These are phyloP conservation scores for Populus tomentosa DNA, from an alignment of 441 rosid genomes.

Conservation along the genomic window DNA sequence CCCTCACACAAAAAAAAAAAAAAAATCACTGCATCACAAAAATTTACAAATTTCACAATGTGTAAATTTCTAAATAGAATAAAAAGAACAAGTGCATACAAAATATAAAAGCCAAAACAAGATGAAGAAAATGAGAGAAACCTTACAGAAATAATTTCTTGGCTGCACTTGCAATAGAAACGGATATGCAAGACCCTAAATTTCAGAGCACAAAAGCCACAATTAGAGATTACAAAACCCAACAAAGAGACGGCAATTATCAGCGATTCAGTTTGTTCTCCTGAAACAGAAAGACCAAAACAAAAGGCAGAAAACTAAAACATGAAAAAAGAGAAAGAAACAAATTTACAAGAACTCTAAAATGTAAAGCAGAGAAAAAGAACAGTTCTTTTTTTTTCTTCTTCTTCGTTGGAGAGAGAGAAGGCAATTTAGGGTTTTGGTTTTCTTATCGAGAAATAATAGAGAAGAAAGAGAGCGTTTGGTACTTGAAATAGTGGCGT, in stretches of 20 bases:
- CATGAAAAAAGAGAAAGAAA: neutral
- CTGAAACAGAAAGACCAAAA: slow-evolving; percentile 16
- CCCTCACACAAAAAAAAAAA: neutral
- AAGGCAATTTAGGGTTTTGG: neutral
- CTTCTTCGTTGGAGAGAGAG: neutral
- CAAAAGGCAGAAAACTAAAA: slow-evolving; percentile 8
- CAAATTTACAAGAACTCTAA: slow-evolving; percentile 8
- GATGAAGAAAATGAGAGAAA: neutral
- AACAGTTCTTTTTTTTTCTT: neutral
- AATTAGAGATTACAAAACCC: slow-evolving; percentile 32
- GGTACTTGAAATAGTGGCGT: neutral
- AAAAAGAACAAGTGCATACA: neutral
- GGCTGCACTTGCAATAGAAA: slow-evolving; percentile 13
- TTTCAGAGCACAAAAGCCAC: slow-evolving; percentile 37
- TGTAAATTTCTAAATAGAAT: neutral
- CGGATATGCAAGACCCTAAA: slow-evolving; percentile 45
- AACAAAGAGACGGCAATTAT: slow-evolving; percentile 1
- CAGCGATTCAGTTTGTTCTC: slow-evolving; percentile 13
- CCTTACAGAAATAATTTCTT: slow-evolving; percentile 28
- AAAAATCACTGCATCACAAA: neutral
- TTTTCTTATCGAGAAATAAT: slow-evolving; percentile 7
- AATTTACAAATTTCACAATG: neutral
- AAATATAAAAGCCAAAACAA: neutral
- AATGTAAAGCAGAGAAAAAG: slow-evolving; percentile 1
- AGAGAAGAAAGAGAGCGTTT: neutral